phyloP scores from a whole-genome alignment of 2,329 filamentous ascomycete genomes.

The Colletotrichum viniferum region DNA sequence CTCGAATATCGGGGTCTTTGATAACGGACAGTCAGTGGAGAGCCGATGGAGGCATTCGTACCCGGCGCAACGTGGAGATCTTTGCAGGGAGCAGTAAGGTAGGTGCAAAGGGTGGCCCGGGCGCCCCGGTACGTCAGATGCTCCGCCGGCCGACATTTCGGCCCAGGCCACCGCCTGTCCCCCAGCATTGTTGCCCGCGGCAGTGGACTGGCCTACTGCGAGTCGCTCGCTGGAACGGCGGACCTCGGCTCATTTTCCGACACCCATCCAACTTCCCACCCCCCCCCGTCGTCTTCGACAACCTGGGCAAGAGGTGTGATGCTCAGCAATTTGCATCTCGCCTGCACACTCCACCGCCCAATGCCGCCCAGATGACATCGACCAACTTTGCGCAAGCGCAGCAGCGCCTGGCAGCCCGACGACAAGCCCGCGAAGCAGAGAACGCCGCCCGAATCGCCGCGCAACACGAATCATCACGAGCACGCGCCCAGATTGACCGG shows the following conservation, averaged over 20 bases:
- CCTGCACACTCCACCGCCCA: conserved; percentile 11
- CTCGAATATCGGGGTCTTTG: neutral
- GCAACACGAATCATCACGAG: conserved; percentile 56
- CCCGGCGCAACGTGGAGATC: neutral
- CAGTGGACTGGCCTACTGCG: neutral
- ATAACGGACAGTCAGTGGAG: neutral
- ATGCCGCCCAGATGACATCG: conserved; percentile 50
- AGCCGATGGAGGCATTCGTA: neutral
- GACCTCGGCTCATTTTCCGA: conserved; percentile 11
- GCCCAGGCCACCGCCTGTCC: neutral
- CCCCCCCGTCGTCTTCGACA: neutral
- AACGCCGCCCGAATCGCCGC: conserved; percentile 60
- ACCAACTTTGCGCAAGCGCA: conserved; percentile 87
- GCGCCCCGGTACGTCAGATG: conserved; percentile 16
- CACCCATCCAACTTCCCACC: neutral
- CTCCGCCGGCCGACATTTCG: conserved; percentile 7
- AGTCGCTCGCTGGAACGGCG: neutral
- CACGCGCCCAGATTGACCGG: conserved; percentile 58
- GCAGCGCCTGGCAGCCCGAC: conserved; percentile 81
- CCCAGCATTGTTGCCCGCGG: neutral
- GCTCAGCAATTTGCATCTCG: conserved; percentile 3
- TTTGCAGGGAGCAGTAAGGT: neutral
- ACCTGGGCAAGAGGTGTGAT: conserved; percentile 7
- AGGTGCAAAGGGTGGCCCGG: neutral
- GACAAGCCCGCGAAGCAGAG: conserved; percentile 74